phyloP scores from a whole-genome alignment of 768 basidiomycete species.

The Amyloporia xantha region DNA sequence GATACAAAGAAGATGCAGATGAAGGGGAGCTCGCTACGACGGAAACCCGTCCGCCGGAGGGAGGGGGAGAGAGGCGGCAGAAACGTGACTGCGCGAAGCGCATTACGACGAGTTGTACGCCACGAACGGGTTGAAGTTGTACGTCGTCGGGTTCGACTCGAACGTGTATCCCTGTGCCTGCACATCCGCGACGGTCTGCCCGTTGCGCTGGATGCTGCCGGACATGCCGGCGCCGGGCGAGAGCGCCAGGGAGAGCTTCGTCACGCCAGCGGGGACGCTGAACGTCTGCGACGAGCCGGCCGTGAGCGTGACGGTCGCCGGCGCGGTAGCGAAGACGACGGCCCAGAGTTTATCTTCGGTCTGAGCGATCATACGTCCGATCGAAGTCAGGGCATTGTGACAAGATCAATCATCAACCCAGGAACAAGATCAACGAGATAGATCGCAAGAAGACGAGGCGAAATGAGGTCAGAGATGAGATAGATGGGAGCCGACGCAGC shows the following conservation, averaged over 20 bases:
- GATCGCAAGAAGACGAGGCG: background rate
- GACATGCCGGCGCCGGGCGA: conserved; percentile 47
- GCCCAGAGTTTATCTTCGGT: conserved; percentile 59
- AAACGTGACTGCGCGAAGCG: too few relatives aligned
- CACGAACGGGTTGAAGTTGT: conserved; percentile 62
- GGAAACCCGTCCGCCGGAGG: too few relatives aligned
- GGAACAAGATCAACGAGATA: background rate
- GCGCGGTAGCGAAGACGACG: conserved; percentile 48
- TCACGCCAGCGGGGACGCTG: conserved; percentile 43
- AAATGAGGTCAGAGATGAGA: conserved; percentile 1
- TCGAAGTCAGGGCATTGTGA: background rate
- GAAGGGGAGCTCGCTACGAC: too few relatives aligned
- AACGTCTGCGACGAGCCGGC: conserved; percentile 32
- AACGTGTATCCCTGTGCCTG: conserved; percentile 39
- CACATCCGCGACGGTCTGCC: conserved; percentile 43
- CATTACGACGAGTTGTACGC: conserved; percentile 22
- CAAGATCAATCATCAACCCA: background rate
- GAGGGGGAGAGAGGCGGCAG: too few relatives aligned
- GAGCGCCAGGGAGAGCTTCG: conserved; percentile 54
- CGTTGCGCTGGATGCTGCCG: conserved; percentile 46
- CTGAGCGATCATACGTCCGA: too few relatives aligned
- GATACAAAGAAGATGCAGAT: too few relatives aligned
- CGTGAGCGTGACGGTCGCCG: conserved; percentile 47
- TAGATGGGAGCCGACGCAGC: too few relatives aligned
- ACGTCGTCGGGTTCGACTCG: conserved; percentile 27